Base-by-base conservation (phyloP, 805 yeast genomes). In the Priceomyces fermenticarens region DNA sequence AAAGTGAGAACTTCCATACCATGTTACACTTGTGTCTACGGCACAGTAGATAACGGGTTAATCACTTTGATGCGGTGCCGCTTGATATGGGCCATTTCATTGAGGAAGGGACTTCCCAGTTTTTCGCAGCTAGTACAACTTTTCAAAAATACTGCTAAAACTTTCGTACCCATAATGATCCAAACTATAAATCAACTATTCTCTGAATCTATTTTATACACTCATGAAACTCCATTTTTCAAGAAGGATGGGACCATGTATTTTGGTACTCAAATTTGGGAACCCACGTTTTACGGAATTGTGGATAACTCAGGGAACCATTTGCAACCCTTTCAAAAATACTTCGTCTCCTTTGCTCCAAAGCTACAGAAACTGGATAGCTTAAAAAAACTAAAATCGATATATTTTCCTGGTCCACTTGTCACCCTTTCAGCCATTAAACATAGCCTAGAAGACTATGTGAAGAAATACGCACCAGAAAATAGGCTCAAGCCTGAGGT, bases 11-110 rank as follows among this genome's bases (percentile, higher is more conserved):
- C 7, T 34, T 36, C 17, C 17, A 48, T 14, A 25, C 47, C 8
- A 35, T 48, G 38, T 32, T 54, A 27, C 40, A 50, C 25, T 37
- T 44, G 41, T 65, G 65, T 40, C 39, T 60, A 35, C 34, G 59
- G 16, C 43, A 48, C 17, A 47, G 45, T 8, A 25, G 54, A 15
- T 26, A 17, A 43, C 2, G 49, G 54, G 16, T 49, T 66, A 32
- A 39, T 48, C 20, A 49, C 60, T 11, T 44, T 72, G 26, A 56
- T 69, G 62, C 55, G 64, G 38, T 32, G 59, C 2, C 60, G 78
- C 44, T 64, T 60, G 39, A 45, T 66, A 13, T 65, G 54, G 50
- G 50, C 60, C 33, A 46, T 54, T 10, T 35, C 65, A 12, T 44
- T 45, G 1, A 52, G 52, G 20, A 41, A 36, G 12, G 50, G 46